Base-by-base conservation (phyloP, 257 asterid genomes). In the Plectranthus barbatus region DNA sequence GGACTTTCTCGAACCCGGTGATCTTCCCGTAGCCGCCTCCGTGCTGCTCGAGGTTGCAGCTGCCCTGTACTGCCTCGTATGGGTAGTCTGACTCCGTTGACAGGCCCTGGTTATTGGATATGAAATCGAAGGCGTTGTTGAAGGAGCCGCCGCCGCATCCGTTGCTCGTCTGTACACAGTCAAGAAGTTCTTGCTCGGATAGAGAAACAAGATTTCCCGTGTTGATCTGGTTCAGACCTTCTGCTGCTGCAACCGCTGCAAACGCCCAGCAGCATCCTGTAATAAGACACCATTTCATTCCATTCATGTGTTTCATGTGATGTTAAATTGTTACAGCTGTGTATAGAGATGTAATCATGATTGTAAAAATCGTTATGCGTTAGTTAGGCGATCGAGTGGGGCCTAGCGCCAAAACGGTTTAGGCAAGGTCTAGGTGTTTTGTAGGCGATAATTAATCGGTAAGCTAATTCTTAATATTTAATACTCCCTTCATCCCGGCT, bases 201-300 rank as follows among this genome's bases (percentile, higher is more conserved):
- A 81, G 11, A 1, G 84, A 78, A 1, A 81, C 55, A 24, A 81
- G 51, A 7, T 74, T 52, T 9, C 82, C 74, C 0, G 73, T 64
- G 0, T 13, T 74, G 2, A 81, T 18, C 56, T 66, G 73, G 76
- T 69, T 66, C 40, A 81, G 63, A 11, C 87, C 80, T 79, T 82
- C 83, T 0, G 48, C 66, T 9, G 83, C 78, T 40, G 85, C 85
- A 23, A 81, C 79, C 0, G 78, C 72, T 9, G 81, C 70, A 56
- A 81, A 81, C 9, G 85, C 85, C 82, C 82, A 73, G 9, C 82
- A 77, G 26, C 79, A 46, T 10, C 76, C 80, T 73, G 65, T 17
- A 41, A 1, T 11, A 3, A 3, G 5, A 19, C 10, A 14, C n/a
- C 1, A n/a, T n/a, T n/a, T 26, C 31, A 26, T n/a, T 26, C 31